Conservation (phyloP, 805 yeast genomes). For the Zygosaccharomyces bailii region DNA sequence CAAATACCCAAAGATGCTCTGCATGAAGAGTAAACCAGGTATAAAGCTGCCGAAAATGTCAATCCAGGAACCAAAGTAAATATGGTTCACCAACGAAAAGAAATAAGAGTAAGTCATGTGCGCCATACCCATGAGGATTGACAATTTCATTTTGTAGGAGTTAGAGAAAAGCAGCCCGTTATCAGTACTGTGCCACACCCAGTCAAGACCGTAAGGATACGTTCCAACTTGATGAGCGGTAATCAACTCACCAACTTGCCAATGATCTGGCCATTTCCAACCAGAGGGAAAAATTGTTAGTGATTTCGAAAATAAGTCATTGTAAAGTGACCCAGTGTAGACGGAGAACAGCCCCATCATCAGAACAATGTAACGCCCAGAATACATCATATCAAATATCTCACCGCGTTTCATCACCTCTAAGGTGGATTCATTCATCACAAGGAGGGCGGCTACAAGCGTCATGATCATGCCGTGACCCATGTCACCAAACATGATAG, state of each 20-base stretch:
- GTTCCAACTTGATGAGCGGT: conserved; percentile 48
- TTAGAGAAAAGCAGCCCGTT: conserved; percentile 65
- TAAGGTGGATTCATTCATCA: conserved; percentile 51
- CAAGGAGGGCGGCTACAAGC: conserved; percentile 52
- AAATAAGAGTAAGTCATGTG: conserved; percentile 72
- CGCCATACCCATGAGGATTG: conserved; percentile 69
- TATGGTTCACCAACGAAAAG: conserved; percentile 63
- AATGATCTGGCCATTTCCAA: conserved; percentile 60
- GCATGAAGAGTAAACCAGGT: conserved; percentile 74
- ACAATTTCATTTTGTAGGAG: conserved; percentile 74
- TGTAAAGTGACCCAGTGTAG: conserved; percentile 70
- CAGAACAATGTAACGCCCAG: conserved; percentile 65
- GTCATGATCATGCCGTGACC: conserved; percentile 71
- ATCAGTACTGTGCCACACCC: conserved; percentile 79
- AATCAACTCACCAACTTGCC: conserved; percentile 48
- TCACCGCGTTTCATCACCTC: conserved; percentile 62
- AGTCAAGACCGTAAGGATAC: conserved; percentile 64
- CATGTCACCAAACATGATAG: conserved; percentile 79
- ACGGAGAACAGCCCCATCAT: conserved; percentile 71
- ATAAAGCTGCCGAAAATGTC: conserved; percentile 71
- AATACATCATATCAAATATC: conserved; percentile 72
- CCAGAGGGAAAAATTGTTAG: conserved; percentile 66
- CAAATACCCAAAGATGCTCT: conserved; percentile 69
- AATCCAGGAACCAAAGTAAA: conserved; percentile 53
- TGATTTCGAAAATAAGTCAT: conserved; percentile 67